A percentile compares a stretch with the other conserved stretches of the same genome.
phyloP scores from a whole-genome alignment of 2,329 filamentous ascomycete genomes.

The Cladorrhinum sp. region DNA sequence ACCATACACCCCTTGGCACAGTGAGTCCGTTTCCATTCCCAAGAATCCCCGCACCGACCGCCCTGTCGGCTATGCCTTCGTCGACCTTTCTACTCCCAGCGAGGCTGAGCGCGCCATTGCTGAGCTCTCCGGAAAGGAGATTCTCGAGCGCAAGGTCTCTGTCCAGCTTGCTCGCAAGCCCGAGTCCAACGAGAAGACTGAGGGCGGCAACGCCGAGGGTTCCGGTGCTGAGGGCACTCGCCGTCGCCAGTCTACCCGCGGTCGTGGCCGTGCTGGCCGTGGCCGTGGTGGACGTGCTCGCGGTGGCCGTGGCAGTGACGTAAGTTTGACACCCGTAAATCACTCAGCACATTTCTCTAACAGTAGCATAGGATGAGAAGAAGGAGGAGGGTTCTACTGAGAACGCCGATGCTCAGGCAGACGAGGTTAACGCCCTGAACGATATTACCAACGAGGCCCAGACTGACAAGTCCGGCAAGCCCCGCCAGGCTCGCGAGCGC shows the following conservation, averaged over 20 bases:
- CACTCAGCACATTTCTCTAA: conserved; percentile 11
- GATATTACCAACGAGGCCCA: conserved; percentile 59
- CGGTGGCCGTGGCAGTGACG: conserved; percentile 61
- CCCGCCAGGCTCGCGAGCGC: conserved; percentile 57
- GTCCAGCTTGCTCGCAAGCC: conserved; percentile 98
- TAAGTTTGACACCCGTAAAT: conserved; percentile 35
- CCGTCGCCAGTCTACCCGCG: conserved; percentile 61
- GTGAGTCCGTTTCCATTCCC: conserved; percentile 97
- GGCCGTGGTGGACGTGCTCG: conserved; percentile 63
- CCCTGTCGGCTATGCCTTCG: conserved; percentile 97
- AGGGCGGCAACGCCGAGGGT: conserved; percentile 73
- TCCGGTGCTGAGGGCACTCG: conserved; percentile 61
- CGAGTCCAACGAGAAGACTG: conserved; percentile 75
- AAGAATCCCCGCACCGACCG: conserved; percentile 99
- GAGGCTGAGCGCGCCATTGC: conserved; percentile 95
- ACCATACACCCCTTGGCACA: conserved; percentile 41
- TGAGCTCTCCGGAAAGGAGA: conserved; percentile 95
- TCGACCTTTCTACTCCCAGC: conserved; percentile 89
- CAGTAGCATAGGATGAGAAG: conserved; percentile 29
- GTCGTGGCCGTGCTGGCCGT: conserved; percentile 64
- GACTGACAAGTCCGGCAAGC: conserved; percentile 51
- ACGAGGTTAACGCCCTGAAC: conserved; percentile 55
- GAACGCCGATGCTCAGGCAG: conserved; percentile 47
- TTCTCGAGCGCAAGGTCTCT: conserved; percentile 97
- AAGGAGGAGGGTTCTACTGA: conserved; percentile 50